phyloP scores from a whole-genome alignment of 2,329 filamentous ascomycete genomes.

The Colletotrichum melonis region DNA sequence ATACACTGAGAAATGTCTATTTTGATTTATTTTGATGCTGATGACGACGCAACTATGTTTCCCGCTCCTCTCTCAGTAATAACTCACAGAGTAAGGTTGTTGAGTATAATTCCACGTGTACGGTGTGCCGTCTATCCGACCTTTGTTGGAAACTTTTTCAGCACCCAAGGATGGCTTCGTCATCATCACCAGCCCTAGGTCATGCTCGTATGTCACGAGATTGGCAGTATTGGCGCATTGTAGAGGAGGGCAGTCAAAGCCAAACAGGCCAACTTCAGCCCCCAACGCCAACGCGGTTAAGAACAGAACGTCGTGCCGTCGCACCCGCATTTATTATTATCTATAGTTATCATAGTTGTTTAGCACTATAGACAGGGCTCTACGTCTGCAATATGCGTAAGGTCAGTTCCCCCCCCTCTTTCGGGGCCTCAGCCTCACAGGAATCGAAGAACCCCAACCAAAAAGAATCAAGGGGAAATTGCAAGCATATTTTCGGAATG shows the following conservation, averaged over 20 bases:
- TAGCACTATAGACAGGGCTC: not conserved
- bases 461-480: slow-evolving; percentile 9
- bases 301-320: not conserved
- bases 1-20: not conserved
- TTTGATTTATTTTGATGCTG: not conserved
- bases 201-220: not conserved
- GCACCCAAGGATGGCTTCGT: not conserved
- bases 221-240: not conserved
- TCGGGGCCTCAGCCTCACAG: not conserved
- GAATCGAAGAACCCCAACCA: not conserved
- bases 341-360: not conserved
- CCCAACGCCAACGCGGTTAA: not conserved
- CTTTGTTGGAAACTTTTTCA: not conserved
- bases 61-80: not conserved
- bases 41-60: slow-evolving; percentile 1
- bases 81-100: not conserved
- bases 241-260: not conserved
- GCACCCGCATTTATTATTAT: not conserved
- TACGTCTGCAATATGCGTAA: not conserved
- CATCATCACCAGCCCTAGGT: not conserved
- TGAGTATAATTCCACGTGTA: not conserved
- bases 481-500: slow-evolving; percentile 14
- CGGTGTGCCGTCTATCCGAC: not conserved
- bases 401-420: not conserved
- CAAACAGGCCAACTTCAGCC: not conserved